phyloP scores from a whole-genome alignment of 306 rosid genomes.

The Hippophae tibetana region DNA sequence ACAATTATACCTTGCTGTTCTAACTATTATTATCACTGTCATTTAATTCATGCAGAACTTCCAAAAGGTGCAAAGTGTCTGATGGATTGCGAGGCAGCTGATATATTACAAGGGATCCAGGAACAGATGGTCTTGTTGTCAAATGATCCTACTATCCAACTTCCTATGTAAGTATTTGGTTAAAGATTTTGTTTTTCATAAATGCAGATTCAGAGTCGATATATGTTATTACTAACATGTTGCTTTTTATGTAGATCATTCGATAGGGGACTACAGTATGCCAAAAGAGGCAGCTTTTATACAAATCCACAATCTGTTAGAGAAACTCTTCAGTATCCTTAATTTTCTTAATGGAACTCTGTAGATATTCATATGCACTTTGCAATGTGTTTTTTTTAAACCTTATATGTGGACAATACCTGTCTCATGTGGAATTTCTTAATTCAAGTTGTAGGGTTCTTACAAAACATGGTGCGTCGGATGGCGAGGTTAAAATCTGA shows the following conservation, averaged over 20 bases:
- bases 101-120: slow-evolving; percentile 58
- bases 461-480: slow-evolving; percentile 38
- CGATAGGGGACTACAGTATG: slow-evolving; percentile 71
- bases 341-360: neutral
- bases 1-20: too few species aligned
- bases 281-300: slow-evolving; percentile 42
- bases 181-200: slow-evolving; percentile 7
- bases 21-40: neutral
- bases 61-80: slow-evolving; percentile 61
- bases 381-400: neutral
- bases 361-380: neutral
- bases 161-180: slow-evolving; percentile 45
- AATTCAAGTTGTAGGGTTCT: slow-evolving; percentile 58
- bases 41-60: slow-evolving; percentile 40
- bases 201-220: neutral
- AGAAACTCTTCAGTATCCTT: slow-evolving; percentile 76
- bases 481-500: slow-evolving; percentile 56
- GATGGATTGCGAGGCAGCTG: slow-evolving; percentile 78
- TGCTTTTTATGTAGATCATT: slow-evolving; percentile 39
- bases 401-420: neutral
- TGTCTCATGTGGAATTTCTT: slow-evolving; percentile 27
- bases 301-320: slow-evolving; percentile 40
- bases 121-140: slow-evolving; percentile 62
- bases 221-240: too few species aligned
- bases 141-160: slow-evolving; percentile 63